phyloP scores from a whole-genome alignment of 1,139 yeast genomes.

The Suhomyces panamericanus region DNA sequence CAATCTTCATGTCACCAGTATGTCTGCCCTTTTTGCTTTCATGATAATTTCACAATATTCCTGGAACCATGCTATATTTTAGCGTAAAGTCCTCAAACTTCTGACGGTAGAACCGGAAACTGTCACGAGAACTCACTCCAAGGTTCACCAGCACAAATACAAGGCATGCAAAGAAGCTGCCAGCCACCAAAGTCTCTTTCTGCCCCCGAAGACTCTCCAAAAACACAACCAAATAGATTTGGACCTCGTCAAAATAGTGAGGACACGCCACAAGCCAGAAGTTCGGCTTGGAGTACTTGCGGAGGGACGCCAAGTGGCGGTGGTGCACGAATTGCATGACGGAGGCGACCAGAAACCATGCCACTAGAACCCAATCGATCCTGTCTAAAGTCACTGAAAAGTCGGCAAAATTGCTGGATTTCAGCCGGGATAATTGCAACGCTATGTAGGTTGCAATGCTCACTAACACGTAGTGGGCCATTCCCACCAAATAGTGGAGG shows the following conservation, averaged over 20 bases:
- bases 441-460: background rate
- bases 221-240: constrained; percentile 52
- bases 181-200: constrained; percentile 10
- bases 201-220: constrained; percentile 14
- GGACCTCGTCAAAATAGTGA: constrained; percentile 76
- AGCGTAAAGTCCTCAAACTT: constrained; percentile 14
- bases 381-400: constrained; percentile 46
- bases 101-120: constrained; percentile 51
- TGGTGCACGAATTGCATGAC: constrained; percentile 63
- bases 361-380: constrained; percentile 21
- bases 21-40: no score
- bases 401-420: no score
- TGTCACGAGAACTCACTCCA: constrained; percentile 60
- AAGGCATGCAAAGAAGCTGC: constrained; percentile 26
- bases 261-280: constrained; percentile 65
- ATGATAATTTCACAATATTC: constrained; percentile 2
- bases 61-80: constrained; percentile 14
- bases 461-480: constrained; percentile 56
- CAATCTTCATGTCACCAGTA: no score
- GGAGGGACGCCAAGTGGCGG: constrained; percentile 54
- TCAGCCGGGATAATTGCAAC: background rate
- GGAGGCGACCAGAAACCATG: constrained; percentile 45
- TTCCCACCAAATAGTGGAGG: constrained; percentile 74
- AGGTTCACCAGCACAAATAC: constrained; percentile 68
- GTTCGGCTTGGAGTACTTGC: constrained; percentile 68